Percentiles rank a stretch among this genome's conserved stretches.
These are phyloP conservation scores for Aspergillus piperis DNA, from an alignment of 2,329 filamentous ascomycete species.

Conservation along the genomic window DNA sequence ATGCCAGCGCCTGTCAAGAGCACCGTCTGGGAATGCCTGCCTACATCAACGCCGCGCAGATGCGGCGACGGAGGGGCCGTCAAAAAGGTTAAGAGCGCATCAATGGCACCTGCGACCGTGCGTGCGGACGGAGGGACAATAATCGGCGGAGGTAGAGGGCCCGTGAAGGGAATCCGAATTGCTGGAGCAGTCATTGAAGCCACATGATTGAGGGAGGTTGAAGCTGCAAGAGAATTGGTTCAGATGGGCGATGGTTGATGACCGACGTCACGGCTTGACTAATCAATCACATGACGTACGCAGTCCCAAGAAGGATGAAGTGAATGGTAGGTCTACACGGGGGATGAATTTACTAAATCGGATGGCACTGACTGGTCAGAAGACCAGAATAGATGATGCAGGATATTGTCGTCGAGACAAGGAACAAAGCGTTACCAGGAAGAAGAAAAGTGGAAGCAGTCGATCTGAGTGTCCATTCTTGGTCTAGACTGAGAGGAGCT, in stretches of 20 bases:
- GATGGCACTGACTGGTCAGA: too few species aligned
- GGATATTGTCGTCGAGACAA: too few species aligned
- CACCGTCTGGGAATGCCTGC: conserved; percentile 59
- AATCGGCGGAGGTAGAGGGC: conserved; percentile 72
- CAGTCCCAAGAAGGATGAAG: too few species aligned
- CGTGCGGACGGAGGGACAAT: conserved; percentile 73
- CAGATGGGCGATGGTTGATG: neutral
- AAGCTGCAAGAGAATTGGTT: neutral
- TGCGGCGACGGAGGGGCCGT: conserved; percentile 57
- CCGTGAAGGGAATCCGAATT: conserved; percentile 89
- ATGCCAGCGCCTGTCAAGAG: conserved; percentile 83
- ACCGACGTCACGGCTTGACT: neutral
- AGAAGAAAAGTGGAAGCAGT: neutral
- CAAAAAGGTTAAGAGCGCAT: conserved; percentile 77
- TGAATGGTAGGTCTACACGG: too few species aligned
- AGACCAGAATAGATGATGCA: too few species aligned
- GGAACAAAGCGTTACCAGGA: too few species aligned
- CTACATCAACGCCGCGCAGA: conserved; percentile 46
- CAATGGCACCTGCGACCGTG: conserved; percentile 70
- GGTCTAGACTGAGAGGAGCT: neutral
- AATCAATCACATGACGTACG: neutral
- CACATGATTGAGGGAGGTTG: conserved; percentile 17
- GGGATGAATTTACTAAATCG: too few species aligned
- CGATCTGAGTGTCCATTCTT: neutral
- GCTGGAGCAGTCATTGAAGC: conserved; percentile 66